These are phyloP conservation scores for Penicillium sclerotiorum DNA, from an alignment of 2,329 filamentous ascomycete genomes.

Conservation along the genomic window DNA sequence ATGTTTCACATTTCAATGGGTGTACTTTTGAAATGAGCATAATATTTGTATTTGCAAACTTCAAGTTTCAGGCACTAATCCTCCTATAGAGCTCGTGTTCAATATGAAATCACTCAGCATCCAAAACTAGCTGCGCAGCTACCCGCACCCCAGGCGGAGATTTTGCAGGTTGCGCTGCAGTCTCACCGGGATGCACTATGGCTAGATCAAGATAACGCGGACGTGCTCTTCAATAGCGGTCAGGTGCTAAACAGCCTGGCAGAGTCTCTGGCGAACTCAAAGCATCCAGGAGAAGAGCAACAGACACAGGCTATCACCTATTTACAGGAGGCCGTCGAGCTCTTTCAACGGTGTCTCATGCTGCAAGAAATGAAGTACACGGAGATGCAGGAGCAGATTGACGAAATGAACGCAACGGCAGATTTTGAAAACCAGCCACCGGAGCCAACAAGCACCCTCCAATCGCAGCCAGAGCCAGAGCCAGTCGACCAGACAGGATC, in stretches of 20 bases:
- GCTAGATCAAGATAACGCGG: conserved; percentile 64
- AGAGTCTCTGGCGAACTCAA: conserved; percentile 60
- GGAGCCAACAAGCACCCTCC: conserved; percentile 7
- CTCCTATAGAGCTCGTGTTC: conserved; percentile 61
- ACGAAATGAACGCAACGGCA: conserved; percentile 39
- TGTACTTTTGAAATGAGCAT: background rate
- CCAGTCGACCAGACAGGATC: conserved; percentile 10
- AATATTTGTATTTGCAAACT: background rate
- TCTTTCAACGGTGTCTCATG: conserved; percentile 61
- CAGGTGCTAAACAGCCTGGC: conserved; percentile 69
- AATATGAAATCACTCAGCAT: conserved; percentile 71
- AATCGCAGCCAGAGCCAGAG: conserved; percentile 10
- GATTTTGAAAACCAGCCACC: conserved; percentile 11
- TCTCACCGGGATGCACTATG: conserved; percentile 65
- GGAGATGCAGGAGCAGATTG: conserved; percentile 48
- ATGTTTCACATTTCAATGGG: background rate
- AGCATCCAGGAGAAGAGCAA: conserved; percentile 45
- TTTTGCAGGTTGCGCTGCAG: conserved; percentile 62
- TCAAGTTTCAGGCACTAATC: background rate
- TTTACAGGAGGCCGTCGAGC: conserved; percentile 62
- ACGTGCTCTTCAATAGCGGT: conserved; percentile 71
- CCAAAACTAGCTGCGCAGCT: conserved; percentile 62
- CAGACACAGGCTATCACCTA: conserved; percentile 54
- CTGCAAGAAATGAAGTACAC: conserved; percentile 55
- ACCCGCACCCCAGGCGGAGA: conserved; percentile 55